Percentiles rank a stretch among this genome's conserved stretches.
These are phyloP conservation scores for Podaxis rugospora DNA, from an alignment of 768 basidiomycete genomes.

Conservation along the genomic window DNA sequence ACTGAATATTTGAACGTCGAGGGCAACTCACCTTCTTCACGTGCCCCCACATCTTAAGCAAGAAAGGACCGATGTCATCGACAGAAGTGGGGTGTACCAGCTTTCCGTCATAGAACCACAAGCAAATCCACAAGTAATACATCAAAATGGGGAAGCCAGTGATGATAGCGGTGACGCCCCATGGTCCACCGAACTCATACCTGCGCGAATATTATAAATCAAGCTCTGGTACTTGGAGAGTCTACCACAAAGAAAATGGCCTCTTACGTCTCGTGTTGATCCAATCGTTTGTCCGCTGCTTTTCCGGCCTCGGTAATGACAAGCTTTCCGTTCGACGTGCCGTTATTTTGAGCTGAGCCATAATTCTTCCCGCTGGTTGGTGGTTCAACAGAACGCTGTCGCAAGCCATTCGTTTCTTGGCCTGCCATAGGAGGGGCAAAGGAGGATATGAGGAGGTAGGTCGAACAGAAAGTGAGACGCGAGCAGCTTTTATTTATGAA, in stretches of 20 bases:
- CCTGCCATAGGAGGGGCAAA: constrained; percentile 10
- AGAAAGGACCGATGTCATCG: constrained; percentile 73
- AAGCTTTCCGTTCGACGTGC: constrained; percentile 20
- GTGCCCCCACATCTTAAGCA: constrained; percentile 82
- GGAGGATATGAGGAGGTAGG: neutral
- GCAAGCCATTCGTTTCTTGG: constrained; percentile 8
- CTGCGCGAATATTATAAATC: constrained; percentile 32
- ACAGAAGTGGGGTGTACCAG: constrained; percentile 64
- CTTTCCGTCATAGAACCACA: constrained; percentile 92
- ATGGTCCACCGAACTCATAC: constrained; percentile 95
- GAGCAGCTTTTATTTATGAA: neutral
- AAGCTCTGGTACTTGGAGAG: neutral
- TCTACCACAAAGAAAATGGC: neutral
- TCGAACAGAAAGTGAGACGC: neutral
- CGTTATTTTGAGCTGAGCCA: constrained; percentile 16
- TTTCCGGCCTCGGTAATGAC: constrained; percentile 66
- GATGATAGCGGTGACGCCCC: constrained; percentile 92
- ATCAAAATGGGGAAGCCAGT: constrained; percentile 89
- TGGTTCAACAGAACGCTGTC: constrained; percentile 14
- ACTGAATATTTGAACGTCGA: neutral
- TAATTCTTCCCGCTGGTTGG: constrained; percentile 3
- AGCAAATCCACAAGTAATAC: constrained; percentile 98
- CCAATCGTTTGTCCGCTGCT: constrained; percentile 68
- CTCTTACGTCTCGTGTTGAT: constrained; percentile 59
- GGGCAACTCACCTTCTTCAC: constrained; percentile 56